These are phyloP conservation scores for Globisporangium takayamanum DNA, from an alignment of 352 stramenopile species.

Conservation along the genomic window DNA sequence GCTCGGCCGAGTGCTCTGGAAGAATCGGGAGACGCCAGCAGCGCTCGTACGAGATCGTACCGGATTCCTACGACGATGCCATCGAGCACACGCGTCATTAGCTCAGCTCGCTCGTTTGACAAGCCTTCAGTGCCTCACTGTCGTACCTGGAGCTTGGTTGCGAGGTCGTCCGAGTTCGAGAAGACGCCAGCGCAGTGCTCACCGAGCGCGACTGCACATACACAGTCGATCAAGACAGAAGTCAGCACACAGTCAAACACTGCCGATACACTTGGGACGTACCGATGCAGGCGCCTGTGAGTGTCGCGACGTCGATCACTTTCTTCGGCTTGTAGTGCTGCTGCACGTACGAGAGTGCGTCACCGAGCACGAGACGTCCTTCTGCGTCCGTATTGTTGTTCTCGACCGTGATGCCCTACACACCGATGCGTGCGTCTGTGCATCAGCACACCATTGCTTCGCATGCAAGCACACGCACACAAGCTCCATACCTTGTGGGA, in stretches of 20 bases:
- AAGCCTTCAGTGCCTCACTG: not conserved
- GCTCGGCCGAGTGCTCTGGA: constrained; percentile 70
- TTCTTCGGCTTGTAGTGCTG: constrained; percentile 86
- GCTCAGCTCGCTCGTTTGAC: not conserved
- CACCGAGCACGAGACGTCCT: constrained; percentile 86
- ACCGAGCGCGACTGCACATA: constrained; percentile 63
- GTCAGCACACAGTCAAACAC: not conserved
- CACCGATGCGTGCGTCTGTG: not conserved
- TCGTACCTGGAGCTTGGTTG: constrained; percentile 43
- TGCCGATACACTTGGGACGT: constrained; percentile 3
- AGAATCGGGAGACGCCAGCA: constrained; percentile 89
- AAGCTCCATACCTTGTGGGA: constrained; percentile 53
- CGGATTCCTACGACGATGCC: constrained; percentile 27
- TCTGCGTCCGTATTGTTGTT: constrained; percentile 93
- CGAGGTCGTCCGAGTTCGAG: constrained; percentile 88
- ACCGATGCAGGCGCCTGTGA: constrained; percentile 89
- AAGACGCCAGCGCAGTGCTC: constrained; percentile 89
- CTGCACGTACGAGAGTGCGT: constrained; percentile 87
- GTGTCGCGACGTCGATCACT: constrained; percentile 92
- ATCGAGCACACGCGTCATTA: not conserved
- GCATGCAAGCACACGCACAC: too few species aligned
- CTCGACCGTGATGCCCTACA: constrained; percentile 80
- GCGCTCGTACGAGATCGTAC: constrained; percentile 64
- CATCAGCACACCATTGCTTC: too few species aligned
- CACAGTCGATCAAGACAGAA: not conserved